Base-by-base conservation (phyloP, 2,329 filamentous ascomycete species). In the Aspergillus hiratsukae region DNA sequence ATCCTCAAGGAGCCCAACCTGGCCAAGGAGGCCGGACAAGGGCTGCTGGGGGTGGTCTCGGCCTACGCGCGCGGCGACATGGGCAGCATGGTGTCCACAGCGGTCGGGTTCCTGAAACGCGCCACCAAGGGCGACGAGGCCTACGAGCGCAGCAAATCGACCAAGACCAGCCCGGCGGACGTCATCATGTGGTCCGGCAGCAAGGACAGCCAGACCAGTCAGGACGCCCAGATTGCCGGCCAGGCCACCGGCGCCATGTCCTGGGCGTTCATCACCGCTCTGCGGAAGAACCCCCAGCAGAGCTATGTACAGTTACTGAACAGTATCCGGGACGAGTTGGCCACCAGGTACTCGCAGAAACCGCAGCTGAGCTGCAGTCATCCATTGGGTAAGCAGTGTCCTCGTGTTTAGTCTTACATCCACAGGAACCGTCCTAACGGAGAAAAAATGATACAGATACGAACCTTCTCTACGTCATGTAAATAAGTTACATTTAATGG, bases 151-250 rank as follows among this genome's bases (percentile, higher is more conserved):
- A 90, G 92, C 60, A 81, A 90, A 71, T 83, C 88, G 63, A 97
- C 93, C 45, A 95, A 95, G 78, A 97, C 94, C 17, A 94, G 89
- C 54, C 88, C 92, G 1, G 94, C 94, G 43, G 94, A 99, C 75
- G 94, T 99, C 31, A 85, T 99, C 71, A 96, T 97, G 90, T 96
- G 92, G 89, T 96, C 90, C 59, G 94, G 94, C 56, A 95, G 90
- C 78, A 97, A 96, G 76, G 94, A 99, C 71, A 85, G 87, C 59
- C 94, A 97, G 76, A 99, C 94, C 66, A 96, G 91, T 57, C 89
- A 91, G 76, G 94, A 99, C 73, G 92, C 94, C 11, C 89, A 86
- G 28, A 97, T 97, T 64, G 85, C 83, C 46, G 86, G 90, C 55
- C 83, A 97, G 76, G 93, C 94, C 35, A 99, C 94, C 0, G 94